phyloP scores from a whole-genome alignment of 139 green algal species.

The Chlamydomonas applanata region DNA sequence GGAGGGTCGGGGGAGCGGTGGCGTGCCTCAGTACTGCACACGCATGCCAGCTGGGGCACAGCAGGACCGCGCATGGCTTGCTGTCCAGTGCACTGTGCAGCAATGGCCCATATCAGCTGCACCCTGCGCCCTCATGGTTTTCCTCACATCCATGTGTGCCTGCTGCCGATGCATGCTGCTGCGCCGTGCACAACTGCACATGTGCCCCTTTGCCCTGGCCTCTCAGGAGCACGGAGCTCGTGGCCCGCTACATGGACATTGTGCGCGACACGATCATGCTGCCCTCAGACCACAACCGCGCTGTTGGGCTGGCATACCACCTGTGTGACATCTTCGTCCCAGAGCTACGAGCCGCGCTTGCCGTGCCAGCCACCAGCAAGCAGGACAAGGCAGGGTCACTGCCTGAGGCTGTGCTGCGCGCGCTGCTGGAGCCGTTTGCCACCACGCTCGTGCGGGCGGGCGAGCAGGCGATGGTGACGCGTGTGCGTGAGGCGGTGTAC shows the following conservation, averaged over 20 bases:
- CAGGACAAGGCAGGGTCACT: neutral
- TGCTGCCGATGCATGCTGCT: neutral
- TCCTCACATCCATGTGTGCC: no score
- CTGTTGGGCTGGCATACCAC: constrained; percentile 69
- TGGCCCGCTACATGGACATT: constrained; percentile 32
- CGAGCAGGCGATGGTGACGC: constrained; percentile 31
- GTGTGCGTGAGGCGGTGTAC: constrained; percentile 57
- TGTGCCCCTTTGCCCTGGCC: neutral
- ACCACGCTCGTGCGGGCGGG: constrained; percentile 14
- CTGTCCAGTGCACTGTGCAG: no score
- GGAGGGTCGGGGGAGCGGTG: no score
- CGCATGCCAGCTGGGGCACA: no score
- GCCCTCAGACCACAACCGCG: constrained; percentile 17
- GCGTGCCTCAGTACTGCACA: no score
- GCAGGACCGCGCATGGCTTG: no score
- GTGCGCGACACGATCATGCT: constrained; percentile 49
- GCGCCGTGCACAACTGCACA: neutral
- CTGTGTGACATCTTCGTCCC: constrained; percentile 74
- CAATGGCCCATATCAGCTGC: no score
- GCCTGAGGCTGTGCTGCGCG: neutral
- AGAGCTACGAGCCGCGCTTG: constrained; percentile 49
- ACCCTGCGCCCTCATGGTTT: no score
- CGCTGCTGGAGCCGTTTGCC: constrained; percentile 64
- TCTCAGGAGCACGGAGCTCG: constrained; percentile 44
- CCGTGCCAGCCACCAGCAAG: constrained; percentile 6